Percentiles rank a stretch among this genome's conserved stretches.
Conservation (phyloP, 2,329 filamentous ascomycete species). For the Teratosphaeria viscida region DNA sequence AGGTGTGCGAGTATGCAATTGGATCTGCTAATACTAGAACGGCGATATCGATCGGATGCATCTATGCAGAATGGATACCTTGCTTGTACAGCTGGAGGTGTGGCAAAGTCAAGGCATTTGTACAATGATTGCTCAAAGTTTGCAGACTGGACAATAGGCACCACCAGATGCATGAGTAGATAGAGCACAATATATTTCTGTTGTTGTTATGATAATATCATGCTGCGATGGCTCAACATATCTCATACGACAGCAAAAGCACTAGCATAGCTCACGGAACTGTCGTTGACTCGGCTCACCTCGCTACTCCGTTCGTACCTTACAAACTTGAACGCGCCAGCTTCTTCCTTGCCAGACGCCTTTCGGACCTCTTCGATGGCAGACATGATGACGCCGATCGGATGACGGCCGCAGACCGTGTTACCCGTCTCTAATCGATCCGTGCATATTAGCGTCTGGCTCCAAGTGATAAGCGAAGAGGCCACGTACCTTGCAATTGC, state of each 20-base stretch:
- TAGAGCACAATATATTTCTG: neutral
- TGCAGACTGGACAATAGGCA: neutral
- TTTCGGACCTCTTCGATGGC: constrained; percentile 57
- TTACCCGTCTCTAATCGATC: constrained; percentile 54
- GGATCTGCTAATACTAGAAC: too few species aligned
- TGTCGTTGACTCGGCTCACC: constrained; percentile 56
- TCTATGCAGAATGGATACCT: too few species aligned
- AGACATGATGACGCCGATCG: constrained; percentile 87
- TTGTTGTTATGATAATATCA: neutral
- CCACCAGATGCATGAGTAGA: neutral
- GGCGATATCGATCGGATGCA: too few species aligned
- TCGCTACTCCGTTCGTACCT: constrained; percentile 79
- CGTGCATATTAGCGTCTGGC: neutral
- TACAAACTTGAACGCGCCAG: constrained; percentile 58
- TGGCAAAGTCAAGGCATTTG: neutral
- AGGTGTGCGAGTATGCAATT: too few species aligned
- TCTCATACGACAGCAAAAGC: constrained; percentile 66
- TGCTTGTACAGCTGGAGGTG: neutral
- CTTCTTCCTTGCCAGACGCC: constrained; percentile 13
- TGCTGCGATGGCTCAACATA: neutral
- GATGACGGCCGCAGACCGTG: constrained; percentile 89
- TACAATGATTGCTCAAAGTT: neutral
- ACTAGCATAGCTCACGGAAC: constrained; percentile 90
- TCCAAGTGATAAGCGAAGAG: neutral
- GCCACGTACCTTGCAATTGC: constrained; percentile 41